A percentile compares a stretch with the other conserved stretches of the same genome.
Conservation (phyloP, 164 flowering plant genomes). For the Dillenia turbinata region DNA sequence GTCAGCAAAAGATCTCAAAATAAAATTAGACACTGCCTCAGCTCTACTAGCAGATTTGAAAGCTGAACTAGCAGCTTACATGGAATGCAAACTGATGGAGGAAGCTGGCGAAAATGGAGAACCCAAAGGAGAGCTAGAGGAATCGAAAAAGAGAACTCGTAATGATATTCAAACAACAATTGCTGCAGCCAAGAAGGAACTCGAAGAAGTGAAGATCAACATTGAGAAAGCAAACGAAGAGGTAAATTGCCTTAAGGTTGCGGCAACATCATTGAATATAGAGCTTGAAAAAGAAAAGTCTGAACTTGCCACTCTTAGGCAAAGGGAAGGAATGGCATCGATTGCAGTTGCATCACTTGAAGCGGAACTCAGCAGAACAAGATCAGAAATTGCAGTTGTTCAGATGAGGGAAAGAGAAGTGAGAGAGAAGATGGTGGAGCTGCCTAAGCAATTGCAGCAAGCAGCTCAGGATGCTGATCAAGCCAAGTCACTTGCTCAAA, state of each 20-base stretch:
- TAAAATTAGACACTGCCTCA: slow-evolving; percentile 63
- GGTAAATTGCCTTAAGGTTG: slow-evolving; percentile 62
- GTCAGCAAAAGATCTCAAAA: slow-evolving; percentile 54
- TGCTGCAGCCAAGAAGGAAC: slow-evolving; percentile 62
- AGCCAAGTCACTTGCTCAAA: slow-evolving; percentile 49
- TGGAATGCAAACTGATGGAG: slow-evolving; percentile 56
- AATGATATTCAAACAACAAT: slow-evolving; percentile 45
- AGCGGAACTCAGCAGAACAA: slow-evolving; percentile 61
- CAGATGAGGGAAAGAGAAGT: slow-evolving; percentile 74
- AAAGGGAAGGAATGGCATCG: slow-evolving; percentile 90
- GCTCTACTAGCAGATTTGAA: slow-evolving; percentile 51
- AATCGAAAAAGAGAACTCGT: slow-evolving; percentile 35
- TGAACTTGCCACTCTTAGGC: slow-evolving; percentile 51
- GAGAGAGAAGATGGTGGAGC: slow-evolving; percentile 63
- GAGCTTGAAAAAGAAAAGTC: slow-evolving; percentile 72
- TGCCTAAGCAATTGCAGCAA: slow-evolving; percentile 69
- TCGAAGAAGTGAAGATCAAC: slow-evolving; percentile 71
- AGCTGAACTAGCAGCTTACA: slow-evolving; percentile 72
- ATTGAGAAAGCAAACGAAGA: slow-evolving; percentile 70
- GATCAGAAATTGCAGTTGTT: slow-evolving; percentile 47
- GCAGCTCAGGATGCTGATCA: slow-evolving; percentile 74
- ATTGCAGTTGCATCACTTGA: slow-evolving; percentile 77
- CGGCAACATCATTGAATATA: slow-evolving; percentile 54
- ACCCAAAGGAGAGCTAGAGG: slow-evolving; percentile 13
- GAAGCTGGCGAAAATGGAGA: slow-evolving; percentile 29